Conservation (phyloP, 1,284 basidiomycete genomes). For the Ceratobasidium sp. region DNA sequence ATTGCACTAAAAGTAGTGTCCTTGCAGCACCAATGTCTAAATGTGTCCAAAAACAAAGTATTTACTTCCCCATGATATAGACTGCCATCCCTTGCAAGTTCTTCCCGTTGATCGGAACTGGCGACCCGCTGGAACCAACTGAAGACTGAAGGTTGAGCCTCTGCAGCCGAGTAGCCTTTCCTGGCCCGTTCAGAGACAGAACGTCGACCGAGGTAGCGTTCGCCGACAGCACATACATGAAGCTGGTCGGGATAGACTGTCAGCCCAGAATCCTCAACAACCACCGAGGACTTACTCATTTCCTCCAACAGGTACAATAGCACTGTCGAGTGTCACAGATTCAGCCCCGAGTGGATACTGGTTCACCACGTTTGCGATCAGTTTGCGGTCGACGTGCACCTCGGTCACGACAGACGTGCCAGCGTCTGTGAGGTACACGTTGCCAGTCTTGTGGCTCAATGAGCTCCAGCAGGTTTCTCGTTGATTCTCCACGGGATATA, state of each 20-base stretch:
- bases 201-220: conserved; percentile 33
- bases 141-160: not conserved
- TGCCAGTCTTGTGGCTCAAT: conserved; percentile 61
- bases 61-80: not conserved
- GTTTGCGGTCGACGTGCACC: conserved; percentile 59
- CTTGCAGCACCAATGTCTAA: no score
- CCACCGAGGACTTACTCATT: no score
- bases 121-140: not conserved
- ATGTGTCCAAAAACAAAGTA: no score
- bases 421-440: conserved; percentile 63
- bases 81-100: conserved; percentile 25
- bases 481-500: conserved; percentile 57
- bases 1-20: no score
- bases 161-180: conserved; percentile 3
- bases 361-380: conserved; percentile 61
- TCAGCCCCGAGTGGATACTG: conserved; percentile 59
- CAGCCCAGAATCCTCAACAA: no score
- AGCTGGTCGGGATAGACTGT: not conserved
- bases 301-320: no score
- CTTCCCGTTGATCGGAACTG: not conserved
- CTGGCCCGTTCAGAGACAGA: conserved; percentile 4
- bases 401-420: conserved; percentile 61
- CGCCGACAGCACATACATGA: conserved; percentile 38
- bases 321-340: conserved; percentile 60
- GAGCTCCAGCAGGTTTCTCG: conserved; percentile 63